Evolutionary conservation across 2,329 filamentous ascomycete genomes (phyloP), one percentile per base, ranked within the genome.

Genomic region (Ceratocystis albifundus): DNA sequence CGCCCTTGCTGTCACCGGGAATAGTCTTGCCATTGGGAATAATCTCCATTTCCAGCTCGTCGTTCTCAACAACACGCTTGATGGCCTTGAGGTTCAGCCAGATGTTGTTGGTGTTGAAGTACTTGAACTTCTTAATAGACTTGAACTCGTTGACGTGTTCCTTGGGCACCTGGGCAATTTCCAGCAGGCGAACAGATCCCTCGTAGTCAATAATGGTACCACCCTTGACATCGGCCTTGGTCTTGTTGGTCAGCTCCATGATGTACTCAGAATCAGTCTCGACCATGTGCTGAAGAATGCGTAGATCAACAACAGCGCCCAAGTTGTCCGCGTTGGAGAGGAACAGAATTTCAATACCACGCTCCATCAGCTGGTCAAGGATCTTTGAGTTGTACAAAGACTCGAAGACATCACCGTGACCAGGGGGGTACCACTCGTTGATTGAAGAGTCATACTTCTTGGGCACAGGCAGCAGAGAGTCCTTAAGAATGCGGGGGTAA

Each of bases 101-200:
- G 80, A 99, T 96, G 85, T 99, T 99, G 89, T 99, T 99, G 79
- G 94, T 99, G 86, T 99, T 99, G 88, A 99, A 99, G 87, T 99
- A 99, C 85, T 96, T 96, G 88, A 99, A 99, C 85, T 99, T 99
- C 88, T 99, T 99, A 84, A 99, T 99, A 62, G 92, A 96, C 87
- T 99, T 99, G 90, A 99, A 99, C 82, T 99, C 94, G 80, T 99
- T 97, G 77, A 94, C 90, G 80, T 99, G 94, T 83, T 99, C 90
- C 86, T 97, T 99, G 79, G 94, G 94, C 45, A 99, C 94, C 83
- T 99, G 94, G 15, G 94, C 94, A 73, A 99, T 96, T 82, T 99
- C 94, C 65, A 99, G 88, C 71, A 99, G 88, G 75, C 94, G 92
- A 72, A 95, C 93, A 67, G 89, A 92, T 74, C 93, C 93, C 77